These are phyloP conservation scores for Exserohilum turcica DNA, from an alignment of 2,329 filamentous ascomycete genomes.

Conservation along the genomic window DNA sequence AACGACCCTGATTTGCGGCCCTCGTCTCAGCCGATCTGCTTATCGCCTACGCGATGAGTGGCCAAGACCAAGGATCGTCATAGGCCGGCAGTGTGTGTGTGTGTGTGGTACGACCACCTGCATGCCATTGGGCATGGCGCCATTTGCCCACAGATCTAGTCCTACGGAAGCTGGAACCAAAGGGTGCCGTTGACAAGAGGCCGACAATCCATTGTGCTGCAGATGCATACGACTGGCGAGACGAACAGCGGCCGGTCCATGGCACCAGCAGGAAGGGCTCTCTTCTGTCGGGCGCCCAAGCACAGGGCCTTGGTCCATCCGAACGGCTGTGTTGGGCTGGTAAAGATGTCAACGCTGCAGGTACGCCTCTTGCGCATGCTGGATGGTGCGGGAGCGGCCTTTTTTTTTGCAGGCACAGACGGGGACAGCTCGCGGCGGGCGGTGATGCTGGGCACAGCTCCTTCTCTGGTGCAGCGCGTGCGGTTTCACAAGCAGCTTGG, in stretches of 20 bases:
- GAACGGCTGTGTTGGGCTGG: background rate
- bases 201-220: background rate
- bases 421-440: no score
- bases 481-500: no score
- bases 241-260: background rate
- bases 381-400: background rate
- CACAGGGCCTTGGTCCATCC: background rate
- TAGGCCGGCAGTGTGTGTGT: conserved; percentile 4
- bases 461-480: background rate
- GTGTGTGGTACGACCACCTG: conserved; percentile 3
- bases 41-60: background rate
- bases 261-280: background rate
- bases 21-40: background rate
- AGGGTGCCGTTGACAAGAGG: background rate
- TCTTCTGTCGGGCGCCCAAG: background rate
- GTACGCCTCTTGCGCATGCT: conserved; percentile 7
- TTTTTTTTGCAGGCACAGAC: background rate
- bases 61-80: background rate
- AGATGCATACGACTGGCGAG: background rate
- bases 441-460: no score
- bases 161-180: background rate
- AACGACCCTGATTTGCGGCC: background rate
- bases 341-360: conserved; percentile 11
- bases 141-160: conserved; percentile 8
- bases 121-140: background rate